These are phyloP conservation scores for Hymenoscyphus scutula DNA, from an alignment of 2,329 filamentous ascomycete genomes.

Conservation along the genomic window DNA sequence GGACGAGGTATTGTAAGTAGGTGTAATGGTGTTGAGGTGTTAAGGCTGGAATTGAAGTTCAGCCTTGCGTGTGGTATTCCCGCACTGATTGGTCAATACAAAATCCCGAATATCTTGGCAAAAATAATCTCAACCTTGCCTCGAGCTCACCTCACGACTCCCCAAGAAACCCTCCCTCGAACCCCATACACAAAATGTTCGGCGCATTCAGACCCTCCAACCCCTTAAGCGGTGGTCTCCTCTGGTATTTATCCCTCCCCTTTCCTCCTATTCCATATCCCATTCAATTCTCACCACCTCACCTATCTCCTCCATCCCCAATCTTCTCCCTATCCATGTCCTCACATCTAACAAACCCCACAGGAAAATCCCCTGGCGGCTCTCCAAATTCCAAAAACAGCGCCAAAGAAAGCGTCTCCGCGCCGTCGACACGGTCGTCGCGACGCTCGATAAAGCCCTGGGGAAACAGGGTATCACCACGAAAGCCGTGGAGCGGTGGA, in stretches of 20 bases:
- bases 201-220: constrained; percentile 78
- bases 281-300: not conserved
- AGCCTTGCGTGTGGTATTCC: constrained; percentile 14
- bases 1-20: constrained; percentile 11
- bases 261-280: not conserved
- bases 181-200: constrained; percentile 61
- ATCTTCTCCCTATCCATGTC: not conserved
- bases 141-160: not conserved
- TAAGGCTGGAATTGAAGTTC: not conserved
- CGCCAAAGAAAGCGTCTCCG: constrained; percentile 81
- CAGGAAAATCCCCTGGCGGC: constrained; percentile 94
- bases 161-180: constrained; percentile 10
- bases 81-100: constrained; percentile 27
- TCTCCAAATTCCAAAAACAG: constrained; percentile 87
- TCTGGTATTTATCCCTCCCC: constrained; percentile 59
- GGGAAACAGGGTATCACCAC: constrained; percentile 67
- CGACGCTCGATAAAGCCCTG: constrained; percentile 76
- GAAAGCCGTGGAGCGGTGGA: constrained; percentile 85
- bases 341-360: not conserved
- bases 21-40: not conserved
- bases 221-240: constrained; percentile 72
- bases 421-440: constrained; percentile 83
- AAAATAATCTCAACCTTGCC: constrained; percentile 22
- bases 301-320: not conserved
- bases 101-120: constrained; percentile 29